Percentiles rank a stretch among this genome's conserved stretches.
Evolutionary conservation across 805 yeast species (phyloP).

Genomic region (Ogataea thermomethanolica): DNA sequence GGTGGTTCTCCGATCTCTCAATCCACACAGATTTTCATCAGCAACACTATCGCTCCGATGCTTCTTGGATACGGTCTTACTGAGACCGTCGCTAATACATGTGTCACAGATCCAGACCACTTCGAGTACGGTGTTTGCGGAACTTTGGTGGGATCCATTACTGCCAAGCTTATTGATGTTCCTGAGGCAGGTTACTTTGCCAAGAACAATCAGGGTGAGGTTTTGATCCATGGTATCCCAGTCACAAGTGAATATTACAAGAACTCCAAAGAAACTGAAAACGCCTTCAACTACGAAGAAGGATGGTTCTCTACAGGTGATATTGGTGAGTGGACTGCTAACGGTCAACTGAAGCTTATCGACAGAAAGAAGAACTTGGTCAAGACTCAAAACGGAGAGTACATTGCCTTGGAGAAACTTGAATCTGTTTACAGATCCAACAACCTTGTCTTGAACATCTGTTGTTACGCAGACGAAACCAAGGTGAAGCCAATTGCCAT

Average conservation of each 20-base stretch:
- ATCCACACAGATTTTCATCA: constrained; percentile 78
- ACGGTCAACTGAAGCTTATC: constrained; percentile 77
- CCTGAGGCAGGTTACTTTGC: constrained; percentile 89
- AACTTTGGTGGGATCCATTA: constrained; percentile 74
- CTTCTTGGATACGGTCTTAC: constrained; percentile 95
- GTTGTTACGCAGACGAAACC: constrained; percentile 87
- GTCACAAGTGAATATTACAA: constrained; percentile 76
- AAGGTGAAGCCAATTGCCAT: constrained; percentile 93
- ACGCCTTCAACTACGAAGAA: constrained; percentile 67
- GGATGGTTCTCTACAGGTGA: constrained; percentile 98
- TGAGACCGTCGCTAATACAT: constrained; percentile 89
- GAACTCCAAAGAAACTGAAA: constrained; percentile 76
- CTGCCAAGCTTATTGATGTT: constrained; percentile 87
- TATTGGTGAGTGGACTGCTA: constrained; percentile 86
- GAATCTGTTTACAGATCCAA: constrained; percentile 90
- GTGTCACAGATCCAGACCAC: constrained; percentile 60
- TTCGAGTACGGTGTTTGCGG: constrained; percentile 80
- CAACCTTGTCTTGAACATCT: constrained; percentile 69
- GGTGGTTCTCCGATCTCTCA: constrained; percentile 90
- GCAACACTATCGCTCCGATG: constrained; percentile 77
- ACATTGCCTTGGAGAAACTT: constrained; percentile 92
- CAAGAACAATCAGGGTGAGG: constrained; percentile 89
- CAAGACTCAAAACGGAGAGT: constrained; percentile 95
- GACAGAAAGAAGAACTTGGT: constrained; percentile 96
- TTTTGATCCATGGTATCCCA: constrained; percentile 71